A percentile compares a stretch with the other conserved stretches of the same genome.
phyloP scores from a whole-genome alignment of 2,329 filamentous ascomycete species.

The Talaromyces sp. region DNA sequence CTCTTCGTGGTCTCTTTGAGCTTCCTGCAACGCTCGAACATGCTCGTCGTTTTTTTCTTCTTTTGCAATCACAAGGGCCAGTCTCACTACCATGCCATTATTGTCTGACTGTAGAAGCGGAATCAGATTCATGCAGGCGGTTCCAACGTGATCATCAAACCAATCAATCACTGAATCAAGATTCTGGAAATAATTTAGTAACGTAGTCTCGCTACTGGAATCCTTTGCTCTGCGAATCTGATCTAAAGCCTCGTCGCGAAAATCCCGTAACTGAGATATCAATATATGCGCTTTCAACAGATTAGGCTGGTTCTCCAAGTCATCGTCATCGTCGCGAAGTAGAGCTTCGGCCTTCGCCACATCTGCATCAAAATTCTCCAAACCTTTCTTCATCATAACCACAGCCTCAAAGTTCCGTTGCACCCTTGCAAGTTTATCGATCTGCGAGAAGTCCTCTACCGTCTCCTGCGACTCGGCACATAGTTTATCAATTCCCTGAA shows the following conservation, averaged over 20 bases:
- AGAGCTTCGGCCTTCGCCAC: slow-evolving; percentile 71
- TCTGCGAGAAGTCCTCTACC: slow-evolving; percentile 95
- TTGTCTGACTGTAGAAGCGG: slow-evolving; percentile 81
- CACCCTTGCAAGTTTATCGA: slow-evolving; percentile 48
- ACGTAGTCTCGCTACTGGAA: slow-evolving; percentile 67
- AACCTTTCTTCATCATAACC: slow-evolving; percentile 83
- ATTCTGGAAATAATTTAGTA: slow-evolving; percentile 83
- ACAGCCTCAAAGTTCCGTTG: slow-evolving; percentile 95
- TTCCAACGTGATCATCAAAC: slow-evolving; percentile 92
- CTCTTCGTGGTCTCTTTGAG: slow-evolving; percentile 91
- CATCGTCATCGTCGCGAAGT: slow-evolving; percentile 75
- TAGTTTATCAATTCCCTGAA: slow-evolving; percentile 96
- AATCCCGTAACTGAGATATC: slow-evolving; percentile 84
- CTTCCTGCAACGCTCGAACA: slow-evolving; percentile 85
- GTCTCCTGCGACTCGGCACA: slow-evolving; percentile 97
- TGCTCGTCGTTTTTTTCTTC: slow-evolving; percentile 96
- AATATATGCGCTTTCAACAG: slow-evolving; percentile 85
- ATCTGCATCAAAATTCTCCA: slow-evolving; percentile 79
- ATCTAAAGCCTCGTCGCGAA: slow-evolving; percentile 92
- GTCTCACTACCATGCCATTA: slow-evolving; percentile 78
- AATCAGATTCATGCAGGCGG: slow-evolving; percentile 84
- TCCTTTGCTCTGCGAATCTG: slow-evolving; percentile 80
- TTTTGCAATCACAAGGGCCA: slow-evolving; percentile 87
- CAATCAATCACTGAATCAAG: slow-evolving; percentile 83
- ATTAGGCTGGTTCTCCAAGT: slow-evolving; percentile 87